Conservation (phyloP, 495 filamentous ascomycete genomes). For the Aspergillus haitiensis region DNA sequence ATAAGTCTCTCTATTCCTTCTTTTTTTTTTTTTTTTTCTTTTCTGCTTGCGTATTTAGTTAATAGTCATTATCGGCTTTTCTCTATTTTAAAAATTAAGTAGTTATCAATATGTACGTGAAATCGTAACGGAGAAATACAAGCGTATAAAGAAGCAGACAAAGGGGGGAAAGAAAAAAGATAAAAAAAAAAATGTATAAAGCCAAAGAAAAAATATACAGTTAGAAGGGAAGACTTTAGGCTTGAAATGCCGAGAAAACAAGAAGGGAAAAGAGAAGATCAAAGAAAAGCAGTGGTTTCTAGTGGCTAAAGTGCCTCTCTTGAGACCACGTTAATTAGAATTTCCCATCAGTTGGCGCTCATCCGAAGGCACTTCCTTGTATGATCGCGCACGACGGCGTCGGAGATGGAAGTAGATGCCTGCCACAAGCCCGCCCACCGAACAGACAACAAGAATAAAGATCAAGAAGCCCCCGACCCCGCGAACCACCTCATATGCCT, state of each 20-base stretch:
- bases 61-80: not conserved
- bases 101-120: slow-evolving; percentile 20
- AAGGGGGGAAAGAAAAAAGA: slow-evolving; percentile 1
- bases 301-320: not conserved
- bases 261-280: not conserved
- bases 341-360: slow-evolving; percentile 31
- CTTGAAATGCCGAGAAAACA: too few relatives aligned
- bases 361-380: slow-evolving; percentile 38
- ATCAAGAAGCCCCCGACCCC: slow-evolving; percentile 38
- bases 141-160: slow-evolving; percentile 6
- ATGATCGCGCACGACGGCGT: slow-evolving; percentile 31
- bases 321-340: not conserved
- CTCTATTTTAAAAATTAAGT: slow-evolving; percentile 10
- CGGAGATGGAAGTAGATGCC: slow-evolving; percentile 28
- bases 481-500: slow-evolving; percentile 40
- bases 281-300: not conserved
- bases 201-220: slow-evolving; percentile 2
- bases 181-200: not conserved
- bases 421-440: slow-evolving; percentile 31
- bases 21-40: not conserved
- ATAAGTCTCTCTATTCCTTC: not conserved
- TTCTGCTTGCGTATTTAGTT: not conserved
- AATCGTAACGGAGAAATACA: slow-evolving; percentile 1
- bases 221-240: not conserved
- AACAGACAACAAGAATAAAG: slow-evolving; percentile 32